Evolutionary conservation across 1,284 basidiomycete species (phyloP).

Genomic region (Cryptococcus sp.): DNA sequence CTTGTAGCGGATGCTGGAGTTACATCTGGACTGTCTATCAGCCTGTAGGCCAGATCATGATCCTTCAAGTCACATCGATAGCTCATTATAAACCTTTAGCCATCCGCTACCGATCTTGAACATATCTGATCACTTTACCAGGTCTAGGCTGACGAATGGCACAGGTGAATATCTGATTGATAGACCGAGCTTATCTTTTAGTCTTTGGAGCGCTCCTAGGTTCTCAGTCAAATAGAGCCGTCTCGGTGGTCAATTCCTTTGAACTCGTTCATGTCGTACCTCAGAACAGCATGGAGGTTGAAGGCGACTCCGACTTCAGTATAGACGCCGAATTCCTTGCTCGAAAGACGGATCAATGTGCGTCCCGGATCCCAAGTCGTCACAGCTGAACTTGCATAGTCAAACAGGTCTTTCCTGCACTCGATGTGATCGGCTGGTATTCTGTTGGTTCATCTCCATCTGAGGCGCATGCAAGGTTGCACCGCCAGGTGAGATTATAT

Average conservation of each 20-base stretch:
- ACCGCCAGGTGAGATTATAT: slow-evolving; percentile 63
- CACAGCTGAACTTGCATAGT: slow-evolving; percentile 53
- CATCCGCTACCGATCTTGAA: slow-evolving; percentile 95
- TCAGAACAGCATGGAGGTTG: slow-evolving; percentile 11
- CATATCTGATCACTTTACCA: slow-evolving; percentile 90
- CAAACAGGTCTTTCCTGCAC: slow-evolving; percentile 94
- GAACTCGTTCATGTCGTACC: slow-evolving; percentile 61
- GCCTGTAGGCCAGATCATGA: slow-evolving; percentile 24
- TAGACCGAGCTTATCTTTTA: slow-evolving; percentile 34
- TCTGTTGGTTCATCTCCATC: slow-evolving; percentile 71
- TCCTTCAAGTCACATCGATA: no score
- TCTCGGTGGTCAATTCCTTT: slow-evolving; percentile 95
- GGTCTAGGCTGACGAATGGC: slow-evolving; percentile 54
- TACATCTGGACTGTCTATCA: slow-evolving; percentile 40
- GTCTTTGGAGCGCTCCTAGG: slow-evolving; percentile 93
- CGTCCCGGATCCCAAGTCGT: slow-evolving; percentile 30
- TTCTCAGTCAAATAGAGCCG: slow-evolving; percentile 84
- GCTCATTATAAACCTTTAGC: slow-evolving; percentile 48
- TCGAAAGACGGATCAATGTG: slow-evolving; percentile 84
- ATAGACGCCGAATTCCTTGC: slow-evolving; percentile 74
- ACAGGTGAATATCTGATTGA: background rate
- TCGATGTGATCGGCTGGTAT: slow-evolving; percentile 98
- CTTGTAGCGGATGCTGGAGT: background rate
- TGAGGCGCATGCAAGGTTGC: slow-evolving; percentile 68
- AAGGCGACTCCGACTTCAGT: slow-evolving; percentile 25